phyloP scores from a whole-genome alignment of 1,139 yeast species.

The Suhomyces maxii region DNA sequence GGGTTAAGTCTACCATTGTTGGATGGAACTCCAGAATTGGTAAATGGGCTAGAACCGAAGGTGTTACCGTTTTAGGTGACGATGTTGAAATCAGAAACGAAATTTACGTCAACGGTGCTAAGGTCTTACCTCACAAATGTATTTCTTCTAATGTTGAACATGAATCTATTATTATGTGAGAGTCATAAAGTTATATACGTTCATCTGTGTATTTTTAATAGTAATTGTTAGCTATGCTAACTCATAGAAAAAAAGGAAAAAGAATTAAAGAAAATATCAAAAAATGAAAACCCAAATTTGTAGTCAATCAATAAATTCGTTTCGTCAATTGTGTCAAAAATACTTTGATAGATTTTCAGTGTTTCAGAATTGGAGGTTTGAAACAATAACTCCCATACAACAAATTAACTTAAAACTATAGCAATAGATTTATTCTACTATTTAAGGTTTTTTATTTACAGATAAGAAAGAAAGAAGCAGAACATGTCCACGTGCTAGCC shows the following conservation, averaged over 20 bases:
- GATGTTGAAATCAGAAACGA: conserved; percentile 98
- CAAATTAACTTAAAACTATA: too few relatives aligned
- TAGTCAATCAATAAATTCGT: too few relatives aligned
- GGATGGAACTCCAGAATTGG: conserved; percentile 99
- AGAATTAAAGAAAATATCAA: too few relatives aligned
- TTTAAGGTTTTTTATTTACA: neutral
- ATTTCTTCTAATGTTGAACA: conserved; percentile 95
- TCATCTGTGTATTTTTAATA: conserved; percentile 5
- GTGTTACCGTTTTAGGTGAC: conserved; percentile 97
- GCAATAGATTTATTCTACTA: too few relatives aligned
- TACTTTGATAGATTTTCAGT: too few relatives aligned
- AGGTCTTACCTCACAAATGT: conserved; percentile 97
- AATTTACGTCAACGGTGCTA: conserved; percentile 98
- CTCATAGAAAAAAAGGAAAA: neutral
- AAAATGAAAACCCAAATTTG: too few relatives aligned
- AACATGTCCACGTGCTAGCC: too few relatives aligned
- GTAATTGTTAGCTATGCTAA: conserved; percentile 1
- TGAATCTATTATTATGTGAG: conserved; percentile 94
- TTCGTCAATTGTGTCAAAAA: too few relatives aligned
- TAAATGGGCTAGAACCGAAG: conserved; percentile 98
- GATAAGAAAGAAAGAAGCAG: too few relatives aligned
- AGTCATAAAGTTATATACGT: neutral
- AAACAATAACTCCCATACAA: too few relatives aligned
- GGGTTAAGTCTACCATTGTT: conserved; percentile 96
- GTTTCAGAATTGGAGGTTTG: too few relatives aligned